A percentile compares a stretch with the other conserved stretches of the same genome.
phyloP scores from a whole-genome alignment of 2,329 filamentous ascomycete genomes.

The Elsinoe australis region DNA sequence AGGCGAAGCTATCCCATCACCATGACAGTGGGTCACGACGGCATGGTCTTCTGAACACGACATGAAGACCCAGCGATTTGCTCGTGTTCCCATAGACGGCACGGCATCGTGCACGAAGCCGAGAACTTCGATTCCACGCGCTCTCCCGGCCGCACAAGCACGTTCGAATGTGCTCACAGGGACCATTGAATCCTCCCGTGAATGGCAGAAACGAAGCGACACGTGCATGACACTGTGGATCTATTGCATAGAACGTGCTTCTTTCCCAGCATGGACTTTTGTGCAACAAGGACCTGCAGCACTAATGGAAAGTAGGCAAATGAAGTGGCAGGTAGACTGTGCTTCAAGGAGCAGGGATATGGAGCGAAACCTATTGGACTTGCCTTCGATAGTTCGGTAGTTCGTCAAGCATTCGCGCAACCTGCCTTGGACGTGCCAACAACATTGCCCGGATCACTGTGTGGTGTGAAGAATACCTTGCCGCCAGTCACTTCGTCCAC shows the following conservation, averaged over 20 bases:
- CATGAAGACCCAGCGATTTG: not conserved
- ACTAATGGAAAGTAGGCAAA: not conserved
- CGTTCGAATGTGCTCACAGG: too few relatives aligned
- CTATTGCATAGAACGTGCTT: conserved; percentile 2
- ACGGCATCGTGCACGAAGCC: not conserved
- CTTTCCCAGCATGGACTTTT: not conserved
- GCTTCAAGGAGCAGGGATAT: too few relatives aligned
- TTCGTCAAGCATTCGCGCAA: too few relatives aligned
- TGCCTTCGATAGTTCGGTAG: not conserved
- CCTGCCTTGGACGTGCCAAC: not conserved
- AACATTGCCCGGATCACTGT: conserved; percentile 5
- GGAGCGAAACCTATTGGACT: too few relatives aligned
- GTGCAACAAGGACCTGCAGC: not conserved
- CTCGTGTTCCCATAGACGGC: not conserved
- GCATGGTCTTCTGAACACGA: not conserved
- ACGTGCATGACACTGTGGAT: not conserved
- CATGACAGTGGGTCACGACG: not conserved
- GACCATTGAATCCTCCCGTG: too few relatives aligned
- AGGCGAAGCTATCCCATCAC: conserved; percentile 5
- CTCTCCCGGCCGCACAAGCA: too few relatives aligned
- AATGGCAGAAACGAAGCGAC: not conserved
- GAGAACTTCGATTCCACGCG: not conserved
- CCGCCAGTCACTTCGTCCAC: not conserved
- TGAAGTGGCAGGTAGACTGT: too few relatives aligned
- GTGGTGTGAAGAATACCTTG: too few relatives aligned